Conservation (phyloP, 176 grass and related monocot species). For the Oryza nivara region DNA sequence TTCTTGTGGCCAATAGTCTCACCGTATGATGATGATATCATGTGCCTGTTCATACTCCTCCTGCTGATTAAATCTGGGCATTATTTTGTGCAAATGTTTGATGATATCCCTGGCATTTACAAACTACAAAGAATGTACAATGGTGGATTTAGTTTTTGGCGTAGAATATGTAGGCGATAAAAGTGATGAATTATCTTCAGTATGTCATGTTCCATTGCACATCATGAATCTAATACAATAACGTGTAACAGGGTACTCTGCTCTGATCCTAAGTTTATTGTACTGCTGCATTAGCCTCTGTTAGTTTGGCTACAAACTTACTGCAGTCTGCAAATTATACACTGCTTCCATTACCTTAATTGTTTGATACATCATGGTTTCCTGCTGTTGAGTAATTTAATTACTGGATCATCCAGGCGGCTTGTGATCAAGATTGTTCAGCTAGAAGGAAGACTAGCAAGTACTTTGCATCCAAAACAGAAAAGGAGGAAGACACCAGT, state of each 20-base stretch:
- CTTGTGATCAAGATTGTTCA: conserved; percentile 58
- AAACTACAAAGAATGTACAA: background rate
- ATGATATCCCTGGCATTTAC: background rate
- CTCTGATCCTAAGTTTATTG: background rate
- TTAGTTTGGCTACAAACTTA: background rate
- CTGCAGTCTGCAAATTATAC: background rate
- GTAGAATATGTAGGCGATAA: background rate
- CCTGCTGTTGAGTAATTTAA: conserved; percentile 7
- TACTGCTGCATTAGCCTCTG: background rate
- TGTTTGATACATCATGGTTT: background rate
- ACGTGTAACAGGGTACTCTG: background rate
- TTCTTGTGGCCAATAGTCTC: background rate
- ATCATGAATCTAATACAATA: background rate
- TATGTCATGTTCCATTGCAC: background rate
- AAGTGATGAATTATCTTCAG: background rate
- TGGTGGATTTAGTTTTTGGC: background rate
- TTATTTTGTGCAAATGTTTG: background rate
- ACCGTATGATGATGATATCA: background rate
- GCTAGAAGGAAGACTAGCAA: conserved; percentile 91
- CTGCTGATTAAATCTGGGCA: too few species aligned
- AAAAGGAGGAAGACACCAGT: conserved; percentile 42
- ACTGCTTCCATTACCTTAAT: conserved; percentile 1
- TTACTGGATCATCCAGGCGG: conserved; percentile 40
- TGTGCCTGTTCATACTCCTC: background rate
- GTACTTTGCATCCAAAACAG: conserved; percentile 62